phyloP scores from a whole-genome alignment of 306 rosid species.

The Pterocarpus macrocarpus region DNA sequence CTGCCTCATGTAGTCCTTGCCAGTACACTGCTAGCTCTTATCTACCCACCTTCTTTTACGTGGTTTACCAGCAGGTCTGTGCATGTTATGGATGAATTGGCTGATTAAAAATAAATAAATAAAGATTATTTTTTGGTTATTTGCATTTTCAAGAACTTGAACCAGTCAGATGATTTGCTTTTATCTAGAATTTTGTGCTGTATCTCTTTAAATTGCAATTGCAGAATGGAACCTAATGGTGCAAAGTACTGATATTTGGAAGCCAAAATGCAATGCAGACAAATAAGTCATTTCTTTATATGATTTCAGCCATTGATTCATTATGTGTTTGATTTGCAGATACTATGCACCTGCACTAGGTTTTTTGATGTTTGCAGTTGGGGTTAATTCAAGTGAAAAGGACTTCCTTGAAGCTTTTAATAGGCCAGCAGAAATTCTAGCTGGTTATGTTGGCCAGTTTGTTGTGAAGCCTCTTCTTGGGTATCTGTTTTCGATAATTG shows the following conservation, averaged over 20 bases:
- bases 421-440: slow-evolving; percentile 75
- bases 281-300: not conserved
- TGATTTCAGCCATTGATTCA: slow-evolving; percentile 4
- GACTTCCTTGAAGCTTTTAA: slow-evolving; percentile 89
- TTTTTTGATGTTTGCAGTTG: slow-evolving; percentile 97
- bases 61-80: slow-evolving; percentile 95
- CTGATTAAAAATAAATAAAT: not conserved
- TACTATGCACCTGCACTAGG: slow-evolving; percentile 97
- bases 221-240: slow-evolving; percentile 34
- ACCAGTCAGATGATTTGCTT: slow-evolving; percentile 18
- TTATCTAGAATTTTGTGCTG: not conserved
- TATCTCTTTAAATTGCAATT: slow-evolving; percentile 30
- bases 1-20: slow-evolving; percentile 86
- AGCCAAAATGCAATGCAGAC: not conserved
- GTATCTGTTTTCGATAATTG: slow-evolving; percentile 73
- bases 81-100: slow-evolving; percentile 44
- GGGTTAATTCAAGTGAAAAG: slow-evolving; percentile 91
- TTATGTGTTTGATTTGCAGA: slow-evolving; percentile 55
- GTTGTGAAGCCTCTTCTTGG: slow-evolving; percentile 90
- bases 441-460: slow-evolving; percentile 91
- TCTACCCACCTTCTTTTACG: slow-evolving; percentile 87
- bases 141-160: slow-evolving; percentile 22
- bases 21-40: slow-evolving; percentile 80
- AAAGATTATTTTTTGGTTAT: slow-evolving; percentile 1
- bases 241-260: slow-evolving; percentile 31